Evolutionary conservation across 2,329 filamentous ascomycete genomes (phyloP), one percentile per base, ranked within the genome.

Genomic region (Cercospora beticola): DNA sequence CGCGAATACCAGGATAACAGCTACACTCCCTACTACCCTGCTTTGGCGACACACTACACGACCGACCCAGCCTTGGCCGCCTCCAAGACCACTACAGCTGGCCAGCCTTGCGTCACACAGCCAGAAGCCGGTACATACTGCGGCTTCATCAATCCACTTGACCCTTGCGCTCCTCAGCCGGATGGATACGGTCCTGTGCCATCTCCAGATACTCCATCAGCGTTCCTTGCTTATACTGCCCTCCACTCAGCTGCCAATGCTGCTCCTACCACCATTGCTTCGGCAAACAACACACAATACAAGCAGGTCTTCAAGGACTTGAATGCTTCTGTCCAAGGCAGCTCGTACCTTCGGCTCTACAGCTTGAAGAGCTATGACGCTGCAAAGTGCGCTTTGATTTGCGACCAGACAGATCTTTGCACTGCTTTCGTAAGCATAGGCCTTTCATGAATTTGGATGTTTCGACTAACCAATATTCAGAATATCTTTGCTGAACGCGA

Each of bases 61-160:
- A 74, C 73, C 5, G 69, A 73, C 56, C 73, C 73, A 49, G 73
- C 71, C 2, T 54, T 73, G 9, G 65, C 73, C n/a, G 69, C 69
- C 6, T 67, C 68, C 3, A 57, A 59, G 62, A 75, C 73, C 26
- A 71, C 75, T 0, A 75, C 74, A 28, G 71, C 75, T 8, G 68
- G 62, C 30, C 66, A 72, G n/a, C 65, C 74, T 23, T 79, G 77
- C 71, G 70, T 75, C 7, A 78, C 74, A 6, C 69, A 70, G 5
- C 75, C 74, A 18, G 77, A 79, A 66, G 73, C 71, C 12, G 77
- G 77, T 26, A 79, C 77, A 7, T 79, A 74, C 73, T 79, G 78
- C 59, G 78, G 79, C 23, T 80, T 80, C 71, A 77, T 79, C 72
- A 80, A 80, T 68, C 79, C 79, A 7, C 72, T 78, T 26, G 79